A percentile compares a stretch with the other conserved stretches of the same genome.
phyloP scores from a whole-genome alignment of 495 filamentous ascomycete species.

The Pseudoneurospora amorphoporcata region DNA sequence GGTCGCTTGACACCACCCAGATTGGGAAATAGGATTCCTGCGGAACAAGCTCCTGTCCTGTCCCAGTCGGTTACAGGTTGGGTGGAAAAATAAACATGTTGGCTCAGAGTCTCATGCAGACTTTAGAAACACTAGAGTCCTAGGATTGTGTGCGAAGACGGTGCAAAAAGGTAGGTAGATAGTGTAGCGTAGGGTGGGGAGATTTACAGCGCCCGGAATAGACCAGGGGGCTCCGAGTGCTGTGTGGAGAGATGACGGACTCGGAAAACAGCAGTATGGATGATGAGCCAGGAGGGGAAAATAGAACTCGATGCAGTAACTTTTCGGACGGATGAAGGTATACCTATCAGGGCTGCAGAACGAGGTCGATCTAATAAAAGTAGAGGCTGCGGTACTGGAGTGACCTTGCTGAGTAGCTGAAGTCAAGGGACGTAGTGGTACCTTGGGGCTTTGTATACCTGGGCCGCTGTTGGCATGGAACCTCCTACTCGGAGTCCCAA shows the following conservation, averaged over 20 bases:
- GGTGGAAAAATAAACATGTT: background rate
- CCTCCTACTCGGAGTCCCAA: background rate
- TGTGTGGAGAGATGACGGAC: constrained; percentile 3
- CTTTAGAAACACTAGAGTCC: background rate
- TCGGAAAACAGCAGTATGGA: constrained; percentile 12
- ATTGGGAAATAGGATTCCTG: constrained; percentile 15
- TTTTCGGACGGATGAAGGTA: background rate
- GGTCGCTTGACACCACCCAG: constrained; percentile 13
- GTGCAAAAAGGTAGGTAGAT: background rate
- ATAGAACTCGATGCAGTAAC: constrained; percentile 12
- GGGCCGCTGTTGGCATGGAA: background rate
- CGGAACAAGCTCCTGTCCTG: constrained; percentile 3
- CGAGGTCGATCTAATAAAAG: constrained; percentile 15
- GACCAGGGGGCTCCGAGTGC: constrained; percentile 1
- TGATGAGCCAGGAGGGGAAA: constrained; percentile 11
- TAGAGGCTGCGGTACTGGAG: constrained; percentile 8
- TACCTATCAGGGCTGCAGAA: constrained; percentile 15
- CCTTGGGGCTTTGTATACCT: background rate
- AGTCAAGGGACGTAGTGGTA: background rate
- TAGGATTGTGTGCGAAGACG: background rate
- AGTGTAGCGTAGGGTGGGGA: background rate
- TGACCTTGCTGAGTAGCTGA: constrained; percentile 5
- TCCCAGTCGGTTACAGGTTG: constrained; percentile 5
- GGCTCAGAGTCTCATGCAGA: background rate
- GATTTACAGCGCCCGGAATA: background rate